These are phyloP conservation scores for Tylopilus sp. DNA, from an alignment of 768 basidiomycete genomes.

Conservation along the genomic window DNA sequence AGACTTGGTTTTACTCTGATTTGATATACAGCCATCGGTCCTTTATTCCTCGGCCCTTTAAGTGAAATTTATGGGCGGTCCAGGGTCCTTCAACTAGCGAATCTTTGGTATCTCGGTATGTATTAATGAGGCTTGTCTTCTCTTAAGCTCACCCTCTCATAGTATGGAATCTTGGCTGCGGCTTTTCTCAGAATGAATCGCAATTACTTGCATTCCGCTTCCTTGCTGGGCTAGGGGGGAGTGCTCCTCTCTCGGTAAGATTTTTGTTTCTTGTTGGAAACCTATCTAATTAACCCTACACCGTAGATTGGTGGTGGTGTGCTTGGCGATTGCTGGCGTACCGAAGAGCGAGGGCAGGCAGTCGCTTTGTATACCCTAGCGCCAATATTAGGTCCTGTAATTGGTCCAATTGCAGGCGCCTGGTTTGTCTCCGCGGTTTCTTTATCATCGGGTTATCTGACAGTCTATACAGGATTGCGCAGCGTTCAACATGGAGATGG, in stretches of 20 bases:
- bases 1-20: not conserved
- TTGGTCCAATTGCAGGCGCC: slow-evolving; percentile 63
- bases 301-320: slow-evolving; percentile 68
- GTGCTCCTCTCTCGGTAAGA: slow-evolving; percentile 60
- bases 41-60: slow-evolving; percentile 52
- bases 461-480: slow-evolving; percentile 40
- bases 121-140: not conserved
- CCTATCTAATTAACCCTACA: no score
- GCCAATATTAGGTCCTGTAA: slow-evolving; percentile 60
- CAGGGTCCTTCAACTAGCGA: slow-evolving; percentile 56
- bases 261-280: no score
- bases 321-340: slow-evolving; percentile 54
- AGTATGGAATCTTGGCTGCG: slow-evolving; percentile 63
- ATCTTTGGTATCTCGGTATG: slow-evolving; percentile 64
- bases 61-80: slow-evolving; percentile 72
- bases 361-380: slow-evolving; percentile 63
- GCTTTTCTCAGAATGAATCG: slow-evolving; percentile 55
- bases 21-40: slow-evolving; percentile 21
- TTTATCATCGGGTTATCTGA: not conserved
- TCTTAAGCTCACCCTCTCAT: slow-evolving; percentile 3
- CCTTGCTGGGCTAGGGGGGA: slow-evolving; percentile 67
- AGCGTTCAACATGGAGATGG: slow-evolving; percentile 65
- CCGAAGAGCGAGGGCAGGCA: slow-evolving; percentile 63
- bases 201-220: slow-evolving; percentile 72
- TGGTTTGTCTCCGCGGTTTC: slow-evolving; percentile 40